Conservation (phyloP, 1,139 yeast genomes). For the Magnusiomyces fungicola region DNA sequence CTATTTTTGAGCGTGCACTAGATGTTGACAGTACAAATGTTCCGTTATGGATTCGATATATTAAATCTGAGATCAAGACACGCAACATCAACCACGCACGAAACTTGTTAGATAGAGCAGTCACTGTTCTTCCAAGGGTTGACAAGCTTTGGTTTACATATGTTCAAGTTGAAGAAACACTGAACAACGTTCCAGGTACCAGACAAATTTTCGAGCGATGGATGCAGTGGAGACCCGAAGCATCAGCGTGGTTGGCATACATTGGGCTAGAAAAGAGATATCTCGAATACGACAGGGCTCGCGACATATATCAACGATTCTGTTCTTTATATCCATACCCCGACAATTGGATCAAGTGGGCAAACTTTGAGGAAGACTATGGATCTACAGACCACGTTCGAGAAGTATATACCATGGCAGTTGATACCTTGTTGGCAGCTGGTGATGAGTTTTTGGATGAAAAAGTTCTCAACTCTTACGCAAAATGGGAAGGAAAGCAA, state of each 20-base stretch:
- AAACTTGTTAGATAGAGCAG: constrained; percentile 73
- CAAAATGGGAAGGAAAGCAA: constrained; percentile 62
- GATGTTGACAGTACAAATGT: constrained; percentile 67
- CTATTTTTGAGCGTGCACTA: constrained; percentile 81
- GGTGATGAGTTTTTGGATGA: constrained; percentile 33
- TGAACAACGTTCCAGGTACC: constrained; percentile 57
- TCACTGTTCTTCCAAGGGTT: constrained; percentile 63
- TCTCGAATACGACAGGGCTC: constrained; percentile 48
- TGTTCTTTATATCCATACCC: constrained; percentile 47
- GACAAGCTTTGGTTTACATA: constrained; percentile 79
- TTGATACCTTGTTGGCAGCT: constrained; percentile 43
- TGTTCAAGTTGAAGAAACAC: constrained; percentile 73
- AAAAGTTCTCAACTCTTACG: constrained; percentile 47
- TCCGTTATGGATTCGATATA: constrained; percentile 81
- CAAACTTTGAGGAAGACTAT: constrained; percentile 48
- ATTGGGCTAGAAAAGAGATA: constrained; percentile 65
- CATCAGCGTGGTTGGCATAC: constrained; percentile 68
- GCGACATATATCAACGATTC: constrained; percentile 52
- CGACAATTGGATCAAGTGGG: constrained; percentile 62
- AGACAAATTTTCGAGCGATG: constrained; percentile 69
- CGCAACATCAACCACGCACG: constrained; percentile 84
- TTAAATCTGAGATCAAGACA: constrained; percentile 66
- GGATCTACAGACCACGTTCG: constrained; percentile 47
- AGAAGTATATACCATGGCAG: constrained; percentile 59
- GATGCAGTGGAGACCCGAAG: constrained; percentile 57